Evolutionary conservation across 139 green algal genomes (phyloP).

Genomic region (Picochlorum sp.): DNA sequence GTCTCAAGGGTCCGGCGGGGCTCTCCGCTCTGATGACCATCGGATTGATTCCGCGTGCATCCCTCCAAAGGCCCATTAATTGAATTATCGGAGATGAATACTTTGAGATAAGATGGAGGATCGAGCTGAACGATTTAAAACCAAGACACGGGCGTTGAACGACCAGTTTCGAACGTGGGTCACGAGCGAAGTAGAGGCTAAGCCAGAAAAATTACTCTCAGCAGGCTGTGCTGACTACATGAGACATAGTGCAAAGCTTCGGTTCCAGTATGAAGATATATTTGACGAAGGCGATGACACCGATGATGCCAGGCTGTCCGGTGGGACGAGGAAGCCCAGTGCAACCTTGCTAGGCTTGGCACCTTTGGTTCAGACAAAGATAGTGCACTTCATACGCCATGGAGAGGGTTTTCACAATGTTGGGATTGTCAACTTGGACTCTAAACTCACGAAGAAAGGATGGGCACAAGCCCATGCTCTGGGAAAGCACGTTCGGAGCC

Average conservation of each 20-base stretch:
- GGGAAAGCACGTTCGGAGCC: constrained; percentile 23
- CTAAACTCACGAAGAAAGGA: constrained; percentile 33
- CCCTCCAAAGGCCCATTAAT: too few species aligned
- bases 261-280: constrained; percentile 30
- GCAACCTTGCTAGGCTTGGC: constrained; percentile 22
- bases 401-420: constrained; percentile 52
- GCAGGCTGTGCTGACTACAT: constrained; percentile 30
- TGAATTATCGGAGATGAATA: too few species aligned
- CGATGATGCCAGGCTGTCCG: not conserved
- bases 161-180: constrained; percentile 32
- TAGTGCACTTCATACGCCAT: constrained; percentile 46
- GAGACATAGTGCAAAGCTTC: constrained; percentile 27
- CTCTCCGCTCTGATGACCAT: too few species aligned
- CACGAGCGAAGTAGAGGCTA: constrained; percentile 13
- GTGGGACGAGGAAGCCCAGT: not conserved
- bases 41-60: too few species aligned
- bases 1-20: too few species aligned
- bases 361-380: constrained; percentile 34
- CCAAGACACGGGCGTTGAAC: constrained; percentile 26
- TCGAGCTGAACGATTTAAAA: constrained; percentile 21
- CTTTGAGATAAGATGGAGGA: not conserved
- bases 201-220: constrained; percentile 24
- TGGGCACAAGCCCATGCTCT: constrained; percentile 42
- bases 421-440: constrained; percentile 31
- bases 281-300: not conserved